phyloP scores from a whole-genome alignment of 2,329 filamentous ascomycete species.

The Talaromyces pinophilus region DNA sequence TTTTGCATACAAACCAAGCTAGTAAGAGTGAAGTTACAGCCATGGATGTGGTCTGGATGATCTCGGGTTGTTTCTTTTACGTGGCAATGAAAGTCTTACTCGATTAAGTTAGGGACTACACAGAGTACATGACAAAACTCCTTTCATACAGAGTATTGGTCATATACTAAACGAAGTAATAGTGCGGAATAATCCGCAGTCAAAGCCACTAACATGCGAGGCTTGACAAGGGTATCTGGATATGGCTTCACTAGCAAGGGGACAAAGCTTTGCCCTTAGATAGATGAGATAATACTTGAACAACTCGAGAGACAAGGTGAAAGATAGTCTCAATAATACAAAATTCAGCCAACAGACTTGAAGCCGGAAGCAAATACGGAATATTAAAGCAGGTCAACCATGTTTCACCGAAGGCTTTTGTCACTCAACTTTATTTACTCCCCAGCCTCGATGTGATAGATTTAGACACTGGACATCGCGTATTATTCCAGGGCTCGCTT shows the following conservation, averaged over 20 bases:
- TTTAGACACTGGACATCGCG: background rate
- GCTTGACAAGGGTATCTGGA: background rate
- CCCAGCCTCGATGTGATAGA: background rate
- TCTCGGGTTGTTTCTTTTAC: background rate
- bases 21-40: slow-evolving; percentile 14
- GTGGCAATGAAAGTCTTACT: background rate
- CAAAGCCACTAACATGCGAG: background rate
- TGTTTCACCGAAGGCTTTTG: background rate
- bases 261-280: background rate
- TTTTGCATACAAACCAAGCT: slow-evolving; percentile 17
- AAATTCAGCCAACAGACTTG: background rate
- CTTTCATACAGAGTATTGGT: background rate
- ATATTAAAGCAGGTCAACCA: background rate
- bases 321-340: background rate
- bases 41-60: background rate
- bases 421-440: no score
- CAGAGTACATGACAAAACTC: background rate
- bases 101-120: background rate
- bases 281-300: background rate
- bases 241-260: background rate
- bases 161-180: background rate
- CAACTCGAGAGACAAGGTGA: background rate
- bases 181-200: background rate
- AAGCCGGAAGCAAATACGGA: background rate
- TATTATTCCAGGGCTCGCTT: background rate